These are phyloP conservation scores for Colletotrichum destructivum DNA, from an alignment of 2,329 filamentous ascomycete genomes.

Conservation along the genomic window DNA sequence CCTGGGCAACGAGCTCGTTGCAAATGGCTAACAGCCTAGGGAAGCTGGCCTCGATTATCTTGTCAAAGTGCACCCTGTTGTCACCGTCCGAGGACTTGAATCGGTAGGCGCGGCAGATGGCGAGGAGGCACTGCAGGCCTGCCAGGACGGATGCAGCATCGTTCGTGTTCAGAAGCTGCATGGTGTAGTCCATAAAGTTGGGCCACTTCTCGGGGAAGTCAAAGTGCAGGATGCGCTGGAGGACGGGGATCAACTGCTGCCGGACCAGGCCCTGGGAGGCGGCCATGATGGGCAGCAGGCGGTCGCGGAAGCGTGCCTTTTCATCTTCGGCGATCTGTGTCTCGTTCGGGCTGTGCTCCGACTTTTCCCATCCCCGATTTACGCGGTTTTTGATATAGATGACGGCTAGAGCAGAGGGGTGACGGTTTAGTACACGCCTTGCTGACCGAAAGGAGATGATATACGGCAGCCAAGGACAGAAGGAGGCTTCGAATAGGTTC, in stretches of 20 bases:
- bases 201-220: constrained; percentile 98
- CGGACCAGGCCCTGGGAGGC: constrained; percentile 85
- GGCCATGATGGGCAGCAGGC: constrained; percentile 90
- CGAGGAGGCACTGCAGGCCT: constrained; percentile 92
- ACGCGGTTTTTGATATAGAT: constrained; percentile 99
- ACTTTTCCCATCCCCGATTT: constrained; percentile 88
- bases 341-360: constrained; percentile 81
- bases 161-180: constrained; percentile 89
- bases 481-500: constrained; percentile 43
- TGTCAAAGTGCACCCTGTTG: constrained; percentile 87
- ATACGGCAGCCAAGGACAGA: constrained; percentile 13
- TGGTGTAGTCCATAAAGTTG: constrained; percentile 91
- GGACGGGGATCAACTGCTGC: constrained; percentile 91
- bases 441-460: not conserved
- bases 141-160: constrained; percentile 91
- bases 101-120: constrained; percentile 94
- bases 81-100: constrained; percentile 89
- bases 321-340: constrained; percentile 89
- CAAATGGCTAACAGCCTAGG: constrained; percentile 89
- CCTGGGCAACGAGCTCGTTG: constrained; percentile 89
- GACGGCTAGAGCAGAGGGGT: constrained; percentile 74
- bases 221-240: constrained; percentile 95
- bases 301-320: constrained; percentile 88
- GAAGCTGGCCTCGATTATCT: constrained; percentile 93
- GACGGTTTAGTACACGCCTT: constrained; percentile 29